Conservation (phyloP, 371 early-diverging fungal genomes). For the Mucor racemosus region DNA sequence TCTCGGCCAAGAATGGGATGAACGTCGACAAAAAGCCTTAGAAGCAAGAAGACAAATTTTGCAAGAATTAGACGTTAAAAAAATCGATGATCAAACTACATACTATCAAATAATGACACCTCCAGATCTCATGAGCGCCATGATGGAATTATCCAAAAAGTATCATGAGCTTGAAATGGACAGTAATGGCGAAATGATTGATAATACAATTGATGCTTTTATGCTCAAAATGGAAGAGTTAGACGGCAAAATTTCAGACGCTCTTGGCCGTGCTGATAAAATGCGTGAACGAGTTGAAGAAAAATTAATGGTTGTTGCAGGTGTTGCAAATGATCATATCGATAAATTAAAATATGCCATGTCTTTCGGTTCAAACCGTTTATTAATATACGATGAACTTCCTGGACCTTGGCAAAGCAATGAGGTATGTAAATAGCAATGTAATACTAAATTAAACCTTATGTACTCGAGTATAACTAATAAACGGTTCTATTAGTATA, state of each 20-base stretch:
- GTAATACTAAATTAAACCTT: conserved; percentile 10
- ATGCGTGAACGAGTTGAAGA: conserved; percentile 46
- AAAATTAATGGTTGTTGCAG: conserved; percentile 43
- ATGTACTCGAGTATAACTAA: conserved; percentile 1
- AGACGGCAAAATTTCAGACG: conserved; percentile 49
- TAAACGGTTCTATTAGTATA: conserved; percentile 41
- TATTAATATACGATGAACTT: conserved; percentile 51
- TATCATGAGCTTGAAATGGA: conserved; percentile 31
- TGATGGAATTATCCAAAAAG: conserved; percentile 31
- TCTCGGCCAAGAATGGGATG: conserved; percentile 45
- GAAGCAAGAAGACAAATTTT: conserved; percentile 16
- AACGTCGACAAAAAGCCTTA: conserved; percentile 30
- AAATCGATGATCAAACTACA: neutral
- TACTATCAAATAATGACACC: conserved; percentile 22
- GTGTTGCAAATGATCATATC: conserved; percentile 45
- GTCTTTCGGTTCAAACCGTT: conserved; percentile 40
- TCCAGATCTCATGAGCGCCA: conserved; percentile 29
- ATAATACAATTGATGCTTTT: conserved; percentile 51
- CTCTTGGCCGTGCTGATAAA: conserved; percentile 39
- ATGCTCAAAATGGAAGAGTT: conserved; percentile 54
- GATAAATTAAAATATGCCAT: conserved; percentile 49
- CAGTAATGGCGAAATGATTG: conserved; percentile 37
- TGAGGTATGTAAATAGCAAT: conserved; percentile 30
- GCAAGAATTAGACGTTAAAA: conserved; percentile 20
- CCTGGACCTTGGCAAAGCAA: conserved; percentile 56